Conservation (phyloP, 257 asterid species). For the Handroanthus guayacan region DNA sequence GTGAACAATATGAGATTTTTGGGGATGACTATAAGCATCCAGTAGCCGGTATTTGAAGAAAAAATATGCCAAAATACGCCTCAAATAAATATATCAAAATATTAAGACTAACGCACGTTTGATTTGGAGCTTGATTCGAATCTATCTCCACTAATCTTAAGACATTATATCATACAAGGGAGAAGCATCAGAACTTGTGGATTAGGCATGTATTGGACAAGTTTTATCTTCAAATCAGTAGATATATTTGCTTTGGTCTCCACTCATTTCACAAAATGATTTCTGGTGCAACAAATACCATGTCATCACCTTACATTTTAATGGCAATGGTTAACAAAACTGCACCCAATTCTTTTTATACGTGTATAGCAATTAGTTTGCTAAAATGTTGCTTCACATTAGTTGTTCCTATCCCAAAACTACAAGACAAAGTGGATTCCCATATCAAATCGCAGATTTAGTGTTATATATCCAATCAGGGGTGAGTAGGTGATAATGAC, state of each 20-base stretch:
- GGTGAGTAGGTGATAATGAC: conserved; percentile 37
- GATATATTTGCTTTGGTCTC: background rate
- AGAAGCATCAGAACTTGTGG: background rate
- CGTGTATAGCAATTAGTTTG: background rate
- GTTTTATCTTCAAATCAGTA: background rate
- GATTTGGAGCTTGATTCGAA: too few species aligned
- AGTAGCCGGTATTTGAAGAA: too few species aligned
- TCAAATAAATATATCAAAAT: too few species aligned
- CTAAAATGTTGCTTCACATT: conserved; percentile 27
- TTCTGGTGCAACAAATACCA: background rate
- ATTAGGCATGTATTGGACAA: background rate
- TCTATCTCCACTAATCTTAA: too few species aligned
- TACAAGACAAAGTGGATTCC: conserved; percentile 11
- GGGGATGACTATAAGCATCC: too few species aligned
- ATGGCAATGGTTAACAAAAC: background rate
- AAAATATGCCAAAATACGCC: too few species aligned
- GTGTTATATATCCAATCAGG: background rate
- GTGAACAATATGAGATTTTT: too few species aligned
- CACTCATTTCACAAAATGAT: background rate
- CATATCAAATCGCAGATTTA: conserved; percentile 22
- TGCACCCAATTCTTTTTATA: background rate
- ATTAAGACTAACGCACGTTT: too few species aligned
- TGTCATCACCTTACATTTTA: conserved; percentile 1
- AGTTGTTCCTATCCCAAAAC: conserved; percentile 27
- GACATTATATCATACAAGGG: background rate